These are phyloP conservation scores for Leishmania martiniquensis DNA, from an alignment of 208 protist genomes.

Conservation along the genomic window DNA sequence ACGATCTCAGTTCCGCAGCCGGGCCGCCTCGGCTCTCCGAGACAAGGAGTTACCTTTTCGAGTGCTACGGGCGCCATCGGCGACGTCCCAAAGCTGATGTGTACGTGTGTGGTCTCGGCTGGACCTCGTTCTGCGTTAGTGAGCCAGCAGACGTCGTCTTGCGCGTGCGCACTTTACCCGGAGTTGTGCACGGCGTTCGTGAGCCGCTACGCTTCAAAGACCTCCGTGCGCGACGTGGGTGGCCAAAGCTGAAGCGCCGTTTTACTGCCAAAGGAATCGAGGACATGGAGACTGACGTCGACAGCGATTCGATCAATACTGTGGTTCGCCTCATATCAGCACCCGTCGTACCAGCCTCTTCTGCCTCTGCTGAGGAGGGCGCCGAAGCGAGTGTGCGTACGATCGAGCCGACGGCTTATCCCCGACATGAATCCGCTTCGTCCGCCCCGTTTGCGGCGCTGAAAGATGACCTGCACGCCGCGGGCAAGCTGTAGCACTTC, in stretches of 20 bases:
- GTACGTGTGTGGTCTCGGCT: slow-evolving; percentile 91
- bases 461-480: slow-evolving; percentile 57
- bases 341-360: slow-evolving; percentile 1
- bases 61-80: slow-evolving; percentile 83
- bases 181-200: slow-evolving; percentile 90
- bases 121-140: slow-evolving; percentile 85
- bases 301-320: slow-evolving; percentile 76
- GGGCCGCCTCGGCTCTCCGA: slow-evolving; percentile 57
- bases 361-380: not conserved
- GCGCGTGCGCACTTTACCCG: slow-evolving; percentile 88
- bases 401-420: slow-evolving; percentile 52
- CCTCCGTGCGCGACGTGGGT: slow-evolving; percentile 64
- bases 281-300: slow-evolving; percentile 44
- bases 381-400: slow-evolving; percentile 18
- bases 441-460: slow-evolving; percentile 62
- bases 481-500: slow-evolving; percentile 44
- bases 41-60: slow-evolving; percentile 85
- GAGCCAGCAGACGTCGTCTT: slow-evolving; percentile 86
- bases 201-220: slow-evolving; percentile 91
- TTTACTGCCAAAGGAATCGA: slow-evolving; percentile 65
- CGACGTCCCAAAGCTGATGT: slow-evolving; percentile 87
- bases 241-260: slow-evolving; percentile 80
- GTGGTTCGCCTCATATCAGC: slow-evolving; percentile 62
- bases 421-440: slow-evolving; percentile 50
- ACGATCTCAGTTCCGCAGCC: slow-evolving; percentile 11